These are phyloP conservation scores for Verticillium tricorpus DNA, from an alignment of 2,329 filamentous ascomycete genomes.

Conservation along the genomic window DNA sequence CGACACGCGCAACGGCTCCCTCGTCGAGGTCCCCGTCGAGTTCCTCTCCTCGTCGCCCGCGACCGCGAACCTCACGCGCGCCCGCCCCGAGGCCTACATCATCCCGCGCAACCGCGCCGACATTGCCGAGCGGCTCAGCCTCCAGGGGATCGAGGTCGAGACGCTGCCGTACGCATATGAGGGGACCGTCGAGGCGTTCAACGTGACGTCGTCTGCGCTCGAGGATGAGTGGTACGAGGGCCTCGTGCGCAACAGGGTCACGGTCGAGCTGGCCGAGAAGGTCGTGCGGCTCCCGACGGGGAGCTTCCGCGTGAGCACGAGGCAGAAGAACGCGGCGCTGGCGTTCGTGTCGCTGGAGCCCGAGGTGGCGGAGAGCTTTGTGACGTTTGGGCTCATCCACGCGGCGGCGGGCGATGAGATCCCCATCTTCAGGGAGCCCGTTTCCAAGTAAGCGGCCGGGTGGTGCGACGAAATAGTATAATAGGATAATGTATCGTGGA, in stretches of 20 bases:
- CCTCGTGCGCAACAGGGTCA: constrained; percentile 16
- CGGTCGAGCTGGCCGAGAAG: constrained; percentile 11
- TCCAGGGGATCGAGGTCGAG: constrained; percentile 17
- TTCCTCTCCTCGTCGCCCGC: constrained; percentile 20
- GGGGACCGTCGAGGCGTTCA: constrained; percentile 18
- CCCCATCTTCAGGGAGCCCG: constrained; percentile 17
- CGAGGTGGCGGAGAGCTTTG: constrained; percentile 20
- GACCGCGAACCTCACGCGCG: constrained; percentile 18
- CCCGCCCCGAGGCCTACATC: constrained; percentile 20
- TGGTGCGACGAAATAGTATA: no score
- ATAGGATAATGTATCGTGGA: no score
- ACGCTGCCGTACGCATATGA: constrained; percentile 14
- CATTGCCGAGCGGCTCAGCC: constrained; percentile 17
- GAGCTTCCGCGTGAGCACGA: constrained; percentile 19
- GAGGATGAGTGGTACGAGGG: constrained; percentile 17
- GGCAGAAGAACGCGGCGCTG: constrained; percentile 20
- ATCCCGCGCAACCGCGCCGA: constrained; percentile 19
- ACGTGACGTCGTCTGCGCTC: constrained; percentile 13
- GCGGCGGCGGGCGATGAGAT: constrained; percentile 20
- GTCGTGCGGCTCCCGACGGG: constrained; percentile 18
- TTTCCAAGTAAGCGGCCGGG: background rate
- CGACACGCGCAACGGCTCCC: constrained; percentile 17
- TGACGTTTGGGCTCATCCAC: constrained; percentile 18
- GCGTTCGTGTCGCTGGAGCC: constrained; percentile 22
- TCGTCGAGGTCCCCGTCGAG: constrained; percentile 16